A percentile compares a stretch with the other conserved stretches of the same genome.
phyloP scores from a whole-genome alignment of 345 rosid species.

The Gossypium raimondii region DNA sequence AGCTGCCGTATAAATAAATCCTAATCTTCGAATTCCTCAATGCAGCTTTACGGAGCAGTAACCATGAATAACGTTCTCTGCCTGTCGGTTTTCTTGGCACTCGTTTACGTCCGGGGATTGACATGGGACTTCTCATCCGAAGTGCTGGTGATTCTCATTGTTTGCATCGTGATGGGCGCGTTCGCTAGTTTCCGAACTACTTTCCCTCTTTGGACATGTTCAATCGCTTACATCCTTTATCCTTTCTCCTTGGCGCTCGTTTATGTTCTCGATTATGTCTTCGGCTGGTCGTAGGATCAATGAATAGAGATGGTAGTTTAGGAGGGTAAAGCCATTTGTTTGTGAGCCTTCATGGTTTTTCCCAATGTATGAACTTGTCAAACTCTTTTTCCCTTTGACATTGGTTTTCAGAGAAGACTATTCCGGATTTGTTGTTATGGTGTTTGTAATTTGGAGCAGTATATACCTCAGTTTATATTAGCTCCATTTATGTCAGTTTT shows the following conservation, averaged over 20 bases:
- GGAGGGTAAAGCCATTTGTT: neutral
- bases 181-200: slow-evolving; percentile 83
- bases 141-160: slow-evolving; percentile 78
- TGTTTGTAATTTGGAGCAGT: neutral
- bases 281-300: slow-evolving; percentile 71
- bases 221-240: slow-evolving; percentile 62
- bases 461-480: neutral
- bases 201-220: slow-evolving; percentile 88
- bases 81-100: slow-evolving; percentile 83
- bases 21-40: slow-evolving; percentile 15
- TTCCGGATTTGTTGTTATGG: neutral
- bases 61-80: slow-evolving; percentile 91
- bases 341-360: neutral
- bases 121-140: slow-evolving; percentile 96
- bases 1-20: neutral
- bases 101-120: slow-evolving; percentile 70
- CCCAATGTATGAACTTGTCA: neutral
- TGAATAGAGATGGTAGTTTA: neutral
- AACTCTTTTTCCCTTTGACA: neutral
- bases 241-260: slow-evolving; percentile 83
- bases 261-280: slow-evolving; percentile 69
- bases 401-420: neutral
- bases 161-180: slow-evolving; percentile 74
- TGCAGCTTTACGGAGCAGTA: slow-evolving; percentile 87
- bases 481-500: neutral